Percentiles rank a stretch among this genome's conserved stretches.
These are phyloP conservation scores for Penicillium sp. DNA, from an alignment of 2,329 filamentous ascomycete genomes.

Conservation along the genomic window DNA sequence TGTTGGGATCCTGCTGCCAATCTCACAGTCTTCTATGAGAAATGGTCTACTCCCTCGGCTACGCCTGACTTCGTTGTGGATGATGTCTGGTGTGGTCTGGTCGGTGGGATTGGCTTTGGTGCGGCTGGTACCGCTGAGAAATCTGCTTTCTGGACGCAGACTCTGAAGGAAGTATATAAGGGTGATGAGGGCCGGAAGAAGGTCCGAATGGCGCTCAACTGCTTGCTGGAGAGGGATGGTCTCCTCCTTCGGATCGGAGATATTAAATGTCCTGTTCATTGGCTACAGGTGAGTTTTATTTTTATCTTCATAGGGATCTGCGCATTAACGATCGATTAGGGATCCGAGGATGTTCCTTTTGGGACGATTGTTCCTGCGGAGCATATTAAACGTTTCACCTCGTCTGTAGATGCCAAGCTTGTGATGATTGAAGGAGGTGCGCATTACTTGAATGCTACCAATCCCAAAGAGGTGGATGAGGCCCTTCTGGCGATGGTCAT, in stretches of 20 bases:
- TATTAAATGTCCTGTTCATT: constrained; percentile 52
- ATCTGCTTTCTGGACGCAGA: constrained; percentile 45
- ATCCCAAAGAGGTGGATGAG: constrained; percentile 45
- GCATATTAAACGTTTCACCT: constrained; percentile 50
- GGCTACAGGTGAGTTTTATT: constrained; percentile 45
- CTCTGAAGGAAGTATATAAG: constrained; percentile 47
- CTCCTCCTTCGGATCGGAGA: constrained; percentile 48
- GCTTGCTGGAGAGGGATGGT: constrained; percentile 50
- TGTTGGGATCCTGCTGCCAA: constrained; percentile 50
- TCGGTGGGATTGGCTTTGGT: constrained; percentile 51
- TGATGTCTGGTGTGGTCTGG: constrained; percentile 46
- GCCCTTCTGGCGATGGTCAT: no score
- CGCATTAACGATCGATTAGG: constrained; percentile 9
- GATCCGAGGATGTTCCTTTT: constrained; percentile 21
- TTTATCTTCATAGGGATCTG: constrained; percentile 25
- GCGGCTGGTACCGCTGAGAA: constrained; percentile 37
- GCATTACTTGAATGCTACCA: constrained; percentile 51
- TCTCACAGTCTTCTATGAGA: constrained; percentile 38
- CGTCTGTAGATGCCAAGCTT: constrained; percentile 45
- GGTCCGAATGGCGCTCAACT: constrained; percentile 52
- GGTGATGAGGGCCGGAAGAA: constrained; percentile 52
- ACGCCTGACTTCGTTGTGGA: constrained; percentile 47
- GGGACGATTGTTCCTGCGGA: constrained; percentile 9
- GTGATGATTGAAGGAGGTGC: constrained; percentile 48
- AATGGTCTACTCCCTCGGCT: constrained; percentile 40